Evolutionary conservation across 306 rosid genomes (phyloP), one percentile per base, ranked within the genome.

Genomic region (Cucurbita maxima): DNA sequence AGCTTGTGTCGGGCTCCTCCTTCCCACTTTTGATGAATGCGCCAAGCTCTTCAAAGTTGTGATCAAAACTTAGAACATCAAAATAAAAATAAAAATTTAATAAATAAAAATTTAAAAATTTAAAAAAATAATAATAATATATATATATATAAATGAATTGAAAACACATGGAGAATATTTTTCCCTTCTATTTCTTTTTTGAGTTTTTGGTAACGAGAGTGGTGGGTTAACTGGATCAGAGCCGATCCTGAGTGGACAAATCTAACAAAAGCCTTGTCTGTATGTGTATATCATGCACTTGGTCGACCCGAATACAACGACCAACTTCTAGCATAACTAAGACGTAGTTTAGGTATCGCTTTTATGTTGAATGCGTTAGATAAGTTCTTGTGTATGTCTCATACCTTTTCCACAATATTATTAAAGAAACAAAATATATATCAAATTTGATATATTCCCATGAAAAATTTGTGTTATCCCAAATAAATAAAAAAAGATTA

Each of bases 1-100:
- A 58, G 77, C 77, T 59, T 73, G 58, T 72, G 74, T 63, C 77
- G 41, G 57, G 48, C 80, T 77, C 57, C 77, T 71, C 68, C 73
- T 81, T 61, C 86, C n/a, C 20, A 20, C 81, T 82, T 73, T 61
- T 75, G 78, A 76, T 9, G 79, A 75, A 75, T 68, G 75, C 72
- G 75, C 60, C 59, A 3, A 36, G 6, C 22, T 40, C 58, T 52
- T 34, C 76, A 5, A 15, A n/a, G 41, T 38, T 53, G 22, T 69
- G 73, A 69, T 69, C 38, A 68, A 44, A 45, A 45, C 53, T 47
- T 67, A 3, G 37, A 64, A 43, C 52, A 60, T 60, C 43, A 14
- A 64, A 10, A 64, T 30, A 30, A 30, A 30, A 30, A 2, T 30
- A 2, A 30, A 30, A 30, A 30, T 3, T 38, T 8, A 19, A 9